A percentile compares a stretch with the other conserved stretches of the same genome.
Conservation (phyloP, 176 grass and related monocot genomes). For the Musa beccarii region DNA sequence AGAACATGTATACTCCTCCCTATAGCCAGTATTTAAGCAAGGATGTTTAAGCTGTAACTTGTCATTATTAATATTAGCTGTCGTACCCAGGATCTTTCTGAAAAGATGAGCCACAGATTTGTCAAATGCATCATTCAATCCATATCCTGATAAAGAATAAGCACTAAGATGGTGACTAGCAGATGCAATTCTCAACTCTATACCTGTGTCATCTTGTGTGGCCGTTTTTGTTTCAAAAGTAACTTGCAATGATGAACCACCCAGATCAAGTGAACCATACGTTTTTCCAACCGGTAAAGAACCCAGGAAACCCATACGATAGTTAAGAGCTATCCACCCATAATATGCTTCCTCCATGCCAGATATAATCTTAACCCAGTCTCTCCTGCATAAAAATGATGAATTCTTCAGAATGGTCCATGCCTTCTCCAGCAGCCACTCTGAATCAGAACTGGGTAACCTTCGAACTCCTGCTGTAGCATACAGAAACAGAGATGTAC, state of each 20-base stretch:
- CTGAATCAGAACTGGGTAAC: constrained; percentile 71
- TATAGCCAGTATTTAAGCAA: constrained; percentile 83
- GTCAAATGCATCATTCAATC: constrained; percentile 96
- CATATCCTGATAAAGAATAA: constrained; percentile 96
- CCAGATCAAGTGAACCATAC: constrained; percentile 92
- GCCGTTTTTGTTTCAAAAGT: constrained; percentile 77
- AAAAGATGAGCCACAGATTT: constrained; percentile 86
- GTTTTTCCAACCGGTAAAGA: constrained; percentile 53
- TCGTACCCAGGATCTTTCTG: constrained; percentile 30
- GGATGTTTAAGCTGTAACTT: constrained; percentile 86
- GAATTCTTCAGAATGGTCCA: constrained; percentile 96
- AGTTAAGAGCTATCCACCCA: constrained; percentile 96
- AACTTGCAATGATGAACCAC: constrained; percentile 97
- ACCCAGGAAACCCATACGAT: constrained; percentile 66
- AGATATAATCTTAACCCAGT: constrained; percentile 80
- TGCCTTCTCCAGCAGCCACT: constrained; percentile 84
- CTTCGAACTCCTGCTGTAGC: constrained; percentile 91
- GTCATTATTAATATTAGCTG: constrained; percentile 19
- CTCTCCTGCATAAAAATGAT: constrained; percentile 82
- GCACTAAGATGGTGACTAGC: constrained; percentile 72
- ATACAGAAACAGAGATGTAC: constrained; percentile 80
- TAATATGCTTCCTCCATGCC: constrained; percentile 99
- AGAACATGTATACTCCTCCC: constrained; percentile 79
- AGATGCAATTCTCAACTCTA: constrained; percentile 64
- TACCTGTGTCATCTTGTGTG: constrained; percentile 50